These are phyloP conservation scores for Botrytis pseudocinerea DNA, from an alignment of 2,329 filamentous ascomycete genomes.

Conservation along the genomic window DNA sequence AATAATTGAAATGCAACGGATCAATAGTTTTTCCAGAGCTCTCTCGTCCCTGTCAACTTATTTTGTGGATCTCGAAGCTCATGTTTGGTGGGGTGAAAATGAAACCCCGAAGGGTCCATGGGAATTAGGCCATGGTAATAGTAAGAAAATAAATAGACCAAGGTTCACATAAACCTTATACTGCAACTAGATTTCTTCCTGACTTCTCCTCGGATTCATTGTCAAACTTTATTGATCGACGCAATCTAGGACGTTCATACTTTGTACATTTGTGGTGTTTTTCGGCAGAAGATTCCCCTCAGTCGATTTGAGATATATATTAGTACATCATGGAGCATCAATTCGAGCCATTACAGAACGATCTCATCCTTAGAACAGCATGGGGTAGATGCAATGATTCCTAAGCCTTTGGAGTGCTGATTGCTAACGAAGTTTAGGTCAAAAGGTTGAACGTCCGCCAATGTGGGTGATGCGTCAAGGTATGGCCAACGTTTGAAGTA, in stretches of 20 bases:
- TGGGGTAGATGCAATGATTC: slow-evolving; percentile 58
- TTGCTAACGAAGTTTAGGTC: slow-evolving; percentile 55
- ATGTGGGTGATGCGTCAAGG: slow-evolving; percentile 99
- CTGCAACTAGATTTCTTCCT: not conserved
- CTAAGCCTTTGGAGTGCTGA: not conserved
- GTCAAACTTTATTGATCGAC: not conserved
- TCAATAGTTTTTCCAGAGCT: slow-evolving; percentile 17
- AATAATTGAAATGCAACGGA: not conserved
- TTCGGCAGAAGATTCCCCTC: not conserved
- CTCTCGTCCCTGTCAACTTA: not conserved
- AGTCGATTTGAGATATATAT: not conserved
- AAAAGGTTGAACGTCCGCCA: slow-evolving; percentile 87
- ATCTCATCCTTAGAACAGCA: slow-evolving; percentile 85
- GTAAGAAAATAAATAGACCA: not conserved
- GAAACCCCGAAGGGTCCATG: not conserved
- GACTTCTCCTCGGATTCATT: not conserved
- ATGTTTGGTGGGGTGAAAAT: slow-evolving; percentile 7
- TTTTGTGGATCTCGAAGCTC: not conserved
- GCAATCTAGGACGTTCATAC: not conserved
- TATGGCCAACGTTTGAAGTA: slow-evolving; percentile 43
- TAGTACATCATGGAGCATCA: slow-evolving; percentile 57
- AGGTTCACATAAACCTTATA: slow-evolving; percentile 11
- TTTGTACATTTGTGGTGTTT: not conserved
- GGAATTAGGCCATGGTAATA: not conserved
- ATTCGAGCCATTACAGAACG: slow-evolving; percentile 88